A percentile compares a stretch with the other conserved stretches of the same genome.
phyloP scores from a whole-genome alignment of 495 filamentous ascomycete genomes.

The Immersiella caudata region DNA sequence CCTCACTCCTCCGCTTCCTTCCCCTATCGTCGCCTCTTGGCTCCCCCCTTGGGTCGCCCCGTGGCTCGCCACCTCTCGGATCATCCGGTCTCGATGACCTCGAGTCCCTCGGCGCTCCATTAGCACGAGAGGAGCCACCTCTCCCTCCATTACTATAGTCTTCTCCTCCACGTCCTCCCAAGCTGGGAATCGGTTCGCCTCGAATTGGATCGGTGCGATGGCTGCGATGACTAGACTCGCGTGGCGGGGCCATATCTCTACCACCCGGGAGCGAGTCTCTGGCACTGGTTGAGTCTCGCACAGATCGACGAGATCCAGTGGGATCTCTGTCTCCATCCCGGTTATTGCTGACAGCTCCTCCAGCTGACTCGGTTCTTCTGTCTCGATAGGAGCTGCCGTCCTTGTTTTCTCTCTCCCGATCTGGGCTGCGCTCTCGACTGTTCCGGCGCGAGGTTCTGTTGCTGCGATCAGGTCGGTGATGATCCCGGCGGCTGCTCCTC shows the following conservation, averaged over 20 bases:
- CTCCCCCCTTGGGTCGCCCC: conserved; percentile 29
- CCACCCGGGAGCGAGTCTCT: conserved; percentile 26
- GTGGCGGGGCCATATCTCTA: conserved; percentile 34
- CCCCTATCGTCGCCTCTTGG: conserved; percentile 32
- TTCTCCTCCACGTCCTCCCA: conserved; percentile 23
- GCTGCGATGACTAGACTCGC: conserved; percentile 30
- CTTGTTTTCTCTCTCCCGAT: conserved; percentile 44
- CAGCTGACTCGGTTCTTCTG: conserved; percentile 35
- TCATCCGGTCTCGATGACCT: conserved; percentile 16
- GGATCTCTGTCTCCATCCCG: conserved; percentile 27
- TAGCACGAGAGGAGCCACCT: conserved; percentile 28
- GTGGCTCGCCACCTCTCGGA: conserved; percentile 5
- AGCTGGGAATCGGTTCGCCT: conserved; percentile 15
- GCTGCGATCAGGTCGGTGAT: conserved; percentile 44
- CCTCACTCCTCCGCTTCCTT: conserved; percentile 40
- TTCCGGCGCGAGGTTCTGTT: conserved; percentile 44
- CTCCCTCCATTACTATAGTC: conserved; percentile 28
- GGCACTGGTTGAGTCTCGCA: conserved; percentile 28
- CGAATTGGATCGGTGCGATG: conserved; percentile 29
- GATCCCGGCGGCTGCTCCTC: conserved; percentile 48
- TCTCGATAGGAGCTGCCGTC: conserved; percentile 42
- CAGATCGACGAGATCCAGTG: conserved; percentile 28
- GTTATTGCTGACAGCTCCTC: conserved; percentile 9
- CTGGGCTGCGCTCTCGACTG: conserved; percentile 47
- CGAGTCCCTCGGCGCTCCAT: conserved; percentile 31